Percentiles rank a stretch among this genome's conserved stretches.
These are phyloP conservation scores for Candolleomyces efflorescens DNA, from an alignment of 768 basidiomycete genomes.

Conservation along the genomic window DNA sequence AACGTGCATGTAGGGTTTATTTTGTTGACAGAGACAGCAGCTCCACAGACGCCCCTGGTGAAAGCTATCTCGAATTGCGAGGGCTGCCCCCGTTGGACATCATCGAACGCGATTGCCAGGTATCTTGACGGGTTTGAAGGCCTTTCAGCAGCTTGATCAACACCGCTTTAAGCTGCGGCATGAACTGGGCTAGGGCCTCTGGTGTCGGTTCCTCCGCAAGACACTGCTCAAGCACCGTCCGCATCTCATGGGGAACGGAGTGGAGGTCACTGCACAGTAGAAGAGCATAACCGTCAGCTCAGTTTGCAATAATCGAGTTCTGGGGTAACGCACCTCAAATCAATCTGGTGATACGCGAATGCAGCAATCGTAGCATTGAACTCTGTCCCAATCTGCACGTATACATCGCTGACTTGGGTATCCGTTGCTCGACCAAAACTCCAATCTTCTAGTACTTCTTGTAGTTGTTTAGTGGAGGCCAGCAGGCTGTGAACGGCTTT, in stretches of 20 bases:
- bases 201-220: slow-evolving; percentile 77
- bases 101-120: slow-evolving; percentile 24
- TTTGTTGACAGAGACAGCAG: too few species aligned
- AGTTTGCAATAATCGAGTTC: background rate
- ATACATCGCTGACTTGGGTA: slow-evolving; percentile 80
- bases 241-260: slow-evolving; percentile 56
- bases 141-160: slow-evolving; percentile 82
- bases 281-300: background rate
- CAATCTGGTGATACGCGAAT: slow-evolving; percentile 69
- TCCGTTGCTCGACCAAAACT: slow-evolving; percentile 54
- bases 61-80: slow-evolving; percentile 2
- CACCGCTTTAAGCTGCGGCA: slow-evolving; percentile 78
- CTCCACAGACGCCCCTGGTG: too few species aligned
- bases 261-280: slow-evolving; percentile 51
- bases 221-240: slow-evolving; percentile 58
- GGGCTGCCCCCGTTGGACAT: slow-evolving; percentile 1
- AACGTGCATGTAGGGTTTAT: too few species aligned
- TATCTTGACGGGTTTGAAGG: slow-evolving; percentile 70
- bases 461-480: slow-evolving; percentile 77
- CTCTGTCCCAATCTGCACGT: slow-evolving; percentile 84
- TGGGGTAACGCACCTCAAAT: slow-evolving; percentile 59
- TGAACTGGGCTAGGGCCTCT: slow-evolving; percentile 66
- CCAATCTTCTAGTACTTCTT: slow-evolving; percentile 72
- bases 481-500: slow-evolving; percentile 65
- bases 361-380: slow-evolving; percentile 79